Evolutionary conservation across 768 basidiomycete genomes (phyloP).

Genomic region (Lentinus tigrinus): DNA sequence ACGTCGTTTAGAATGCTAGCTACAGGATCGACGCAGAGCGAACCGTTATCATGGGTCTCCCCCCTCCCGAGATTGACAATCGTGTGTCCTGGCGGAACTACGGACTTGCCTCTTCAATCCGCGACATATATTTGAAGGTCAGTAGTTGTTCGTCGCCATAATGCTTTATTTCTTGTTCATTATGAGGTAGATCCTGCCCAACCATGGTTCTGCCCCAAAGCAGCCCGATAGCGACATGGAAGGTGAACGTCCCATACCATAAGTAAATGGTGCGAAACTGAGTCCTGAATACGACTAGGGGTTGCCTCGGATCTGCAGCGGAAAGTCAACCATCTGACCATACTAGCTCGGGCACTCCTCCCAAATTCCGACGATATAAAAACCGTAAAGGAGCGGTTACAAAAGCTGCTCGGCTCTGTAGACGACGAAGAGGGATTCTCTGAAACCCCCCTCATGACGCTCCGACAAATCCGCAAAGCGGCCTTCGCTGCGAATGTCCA

Average conservation of each 20-base stretch:
- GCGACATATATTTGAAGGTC: slow-evolving; percentile 38
- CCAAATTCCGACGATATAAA: slow-evolving; percentile 34
- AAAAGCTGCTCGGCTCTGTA: slow-evolving; percentile 28
- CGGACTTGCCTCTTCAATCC: slow-evolving; percentile 41
- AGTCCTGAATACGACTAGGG: slow-evolving; percentile 11
- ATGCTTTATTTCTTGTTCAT: neutral
- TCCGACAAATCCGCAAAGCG: slow-evolving; percentile 39
- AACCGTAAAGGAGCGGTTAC: slow-evolving; percentile 30
- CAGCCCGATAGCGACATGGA: slow-evolving; percentile 3
- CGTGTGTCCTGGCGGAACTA: slow-evolving; percentile 41
- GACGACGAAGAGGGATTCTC: slow-evolving; percentile 23
- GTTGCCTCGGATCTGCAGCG: slow-evolving; percentile 34
- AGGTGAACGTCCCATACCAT: no score
- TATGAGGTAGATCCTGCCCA: slow-evolving; percentile 41
- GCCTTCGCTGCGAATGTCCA: slow-evolving; percentile 36
- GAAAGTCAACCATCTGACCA: slow-evolving; percentile 41
- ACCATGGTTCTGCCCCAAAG: slow-evolving; percentile 30
- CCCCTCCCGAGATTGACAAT: slow-evolving; percentile 35
- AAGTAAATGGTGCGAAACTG: no score
- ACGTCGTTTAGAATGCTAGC: slow-evolving; percentile 40
- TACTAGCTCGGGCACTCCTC: slow-evolving; percentile 39
- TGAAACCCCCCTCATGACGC: slow-evolving; percentile 19
- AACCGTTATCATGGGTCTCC: slow-evolving; percentile 45
- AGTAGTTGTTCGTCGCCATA: neutral
- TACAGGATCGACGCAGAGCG: slow-evolving; percentile 40